A percentile compares a stretch with the other conserved stretches of the same genome.
These are phyloP conservation scores for Hortiboletus rubellus DNA, from an alignment of 1,284 basidiomycete genomes.

Conservation along the genomic window DNA sequence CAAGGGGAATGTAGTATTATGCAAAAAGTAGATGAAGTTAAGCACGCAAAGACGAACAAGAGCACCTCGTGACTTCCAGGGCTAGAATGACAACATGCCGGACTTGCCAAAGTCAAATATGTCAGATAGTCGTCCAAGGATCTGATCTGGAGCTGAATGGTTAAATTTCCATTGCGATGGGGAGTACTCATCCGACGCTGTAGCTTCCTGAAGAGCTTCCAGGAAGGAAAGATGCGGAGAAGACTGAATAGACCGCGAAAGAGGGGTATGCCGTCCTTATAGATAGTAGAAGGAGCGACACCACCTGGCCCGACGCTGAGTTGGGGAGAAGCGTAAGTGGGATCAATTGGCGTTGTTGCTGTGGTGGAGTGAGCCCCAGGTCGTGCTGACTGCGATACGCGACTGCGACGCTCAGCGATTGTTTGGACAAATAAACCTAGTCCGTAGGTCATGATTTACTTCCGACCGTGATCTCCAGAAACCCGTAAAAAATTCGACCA, in stretches of 20 bases:
- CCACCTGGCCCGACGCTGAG: constrained; percentile 43
- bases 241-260: constrained; percentile 75
- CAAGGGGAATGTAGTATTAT: not conserved
- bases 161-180: constrained; percentile 48
- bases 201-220: constrained; percentile 66
- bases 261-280: constrained; percentile 78
- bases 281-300: constrained; percentile 69
- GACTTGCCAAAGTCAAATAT: constrained; percentile 43
- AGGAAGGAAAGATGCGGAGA: constrained; percentile 68
- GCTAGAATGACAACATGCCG: constrained; percentile 20
- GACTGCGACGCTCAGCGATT: constrained; percentile 8
- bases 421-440: constrained; percentile 37
- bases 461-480: constrained; percentile 12
- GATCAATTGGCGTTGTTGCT: constrained; percentile 9
- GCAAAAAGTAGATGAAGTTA: constrained; percentile 2
- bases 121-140: constrained; percentile 34
- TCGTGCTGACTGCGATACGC: not conserved
- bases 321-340: constrained; percentile 26
- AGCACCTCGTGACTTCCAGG: constrained; percentile 31
- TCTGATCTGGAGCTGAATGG: constrained; percentile 55
- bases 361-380: not conserved
- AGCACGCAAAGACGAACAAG: constrained; percentile 28
- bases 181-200: constrained; percentile 44
- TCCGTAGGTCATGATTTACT: constrained; percentile 9
- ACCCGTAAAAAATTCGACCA: constrained; percentile 16